phyloP scores from a whole-genome alignment of 1,284 basidiomycete genomes.

The Trichosporon ovoides region DNA sequence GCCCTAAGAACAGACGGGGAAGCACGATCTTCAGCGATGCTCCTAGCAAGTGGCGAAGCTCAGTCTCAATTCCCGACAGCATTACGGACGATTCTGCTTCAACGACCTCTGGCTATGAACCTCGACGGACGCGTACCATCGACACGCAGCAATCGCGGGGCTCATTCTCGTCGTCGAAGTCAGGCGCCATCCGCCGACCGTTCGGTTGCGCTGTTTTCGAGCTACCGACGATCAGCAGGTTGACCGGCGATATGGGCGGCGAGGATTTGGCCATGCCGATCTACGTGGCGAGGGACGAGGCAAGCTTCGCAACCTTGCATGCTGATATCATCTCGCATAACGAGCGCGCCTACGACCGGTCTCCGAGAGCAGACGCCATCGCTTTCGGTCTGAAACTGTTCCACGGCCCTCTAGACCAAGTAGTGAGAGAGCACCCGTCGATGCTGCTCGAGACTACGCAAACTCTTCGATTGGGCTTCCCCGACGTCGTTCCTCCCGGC shows the following conservation, averaged over 20 bases:
- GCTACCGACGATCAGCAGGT: slow-evolving; percentile 65
- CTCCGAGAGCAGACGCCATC: slow-evolving; percentile 72
- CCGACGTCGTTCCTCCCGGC: slow-evolving; percentile 91
- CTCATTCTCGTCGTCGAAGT: slow-evolving; percentile 7
- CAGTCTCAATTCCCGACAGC: slow-evolving; percentile 28
- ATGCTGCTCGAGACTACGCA: slow-evolving; percentile 76
- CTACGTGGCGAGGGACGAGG: slow-evolving; percentile 75
- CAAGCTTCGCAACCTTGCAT: slow-evolving; percentile 84
- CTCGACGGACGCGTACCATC: slow-evolving; percentile 26
- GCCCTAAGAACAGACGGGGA: slow-evolving; percentile 9
- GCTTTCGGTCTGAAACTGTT: slow-evolving; percentile 87
- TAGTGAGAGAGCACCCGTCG: slow-evolving; percentile 78
- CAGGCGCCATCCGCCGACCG: slow-evolving; percentile 62
- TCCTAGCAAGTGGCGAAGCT: slow-evolving; percentile 19
- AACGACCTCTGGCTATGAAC: slow-evolving; percentile 37
- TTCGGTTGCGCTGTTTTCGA: slow-evolving; percentile 92
- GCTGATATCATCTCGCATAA: slow-evolving; percentile 86
- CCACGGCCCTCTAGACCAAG: slow-evolving; percentile 68
- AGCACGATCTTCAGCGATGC: slow-evolving; percentile 15
- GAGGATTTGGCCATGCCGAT: slow-evolving; percentile 80
- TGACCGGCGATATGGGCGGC: slow-evolving; percentile 50
- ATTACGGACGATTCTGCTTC: slow-evolving; percentile 43
- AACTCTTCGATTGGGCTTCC: slow-evolving; percentile 87
- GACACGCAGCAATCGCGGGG: slow-evolving; percentile 27
- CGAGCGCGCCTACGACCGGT: slow-evolving; percentile 75